A percentile compares a stretch with the other conserved stretches of the same genome.
phyloP scores from a whole-genome alignment of 2,329 filamentous ascomycete species.

The Periconia macrospinosa region DNA sequence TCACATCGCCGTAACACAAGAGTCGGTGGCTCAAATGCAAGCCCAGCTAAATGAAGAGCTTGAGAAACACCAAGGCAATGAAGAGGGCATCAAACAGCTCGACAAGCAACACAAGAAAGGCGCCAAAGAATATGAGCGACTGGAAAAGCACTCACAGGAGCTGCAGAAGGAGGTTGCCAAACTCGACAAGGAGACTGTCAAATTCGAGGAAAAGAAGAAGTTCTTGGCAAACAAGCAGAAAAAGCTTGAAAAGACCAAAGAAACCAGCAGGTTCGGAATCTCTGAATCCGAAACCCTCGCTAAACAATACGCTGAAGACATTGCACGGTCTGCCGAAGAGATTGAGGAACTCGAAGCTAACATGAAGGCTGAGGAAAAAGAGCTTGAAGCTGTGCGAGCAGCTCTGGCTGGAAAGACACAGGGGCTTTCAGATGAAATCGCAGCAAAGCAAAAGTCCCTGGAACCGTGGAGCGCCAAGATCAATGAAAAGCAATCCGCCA shows the following conservation, averaged over 20 bases:
- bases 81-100: constrained; percentile 86
- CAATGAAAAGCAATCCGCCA: constrained; percentile 91
- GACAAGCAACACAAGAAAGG: constrained; percentile 82
- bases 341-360: constrained; percentile 74
- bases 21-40: constrained; percentile 90
- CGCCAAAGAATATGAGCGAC: constrained; percentile 77
- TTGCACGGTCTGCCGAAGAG: constrained; percentile 74
- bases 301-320: constrained; percentile 75
- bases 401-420: constrained; percentile 94
- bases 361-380: constrained; percentile 76
- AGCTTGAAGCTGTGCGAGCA: constrained; percentile 81
- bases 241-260: constrained; percentile 88
- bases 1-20: constrained; percentile 84
- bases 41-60: constrained; percentile 82
- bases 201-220: constrained; percentile 97
- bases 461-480: constrained; percentile 98
- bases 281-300: constrained; percentile 77
- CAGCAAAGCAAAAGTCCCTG: constrained; percentile 86
- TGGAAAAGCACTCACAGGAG: constrained; percentile 79
- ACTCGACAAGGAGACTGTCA: constrained; percentile 94
- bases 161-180: constrained; percentile 86
- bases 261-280: constrained; percentile 72
- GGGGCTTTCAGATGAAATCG: constrained; percentile 88
- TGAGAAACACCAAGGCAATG: constrained; percentile 86
- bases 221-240: constrained; percentile 89